A percentile compares a stretch with the other conserved stretches of the same genome.
phyloP scores from a whole-genome alignment of 495 filamentous ascomycete genomes.

The Astrothelium macrocarpum region DNA sequence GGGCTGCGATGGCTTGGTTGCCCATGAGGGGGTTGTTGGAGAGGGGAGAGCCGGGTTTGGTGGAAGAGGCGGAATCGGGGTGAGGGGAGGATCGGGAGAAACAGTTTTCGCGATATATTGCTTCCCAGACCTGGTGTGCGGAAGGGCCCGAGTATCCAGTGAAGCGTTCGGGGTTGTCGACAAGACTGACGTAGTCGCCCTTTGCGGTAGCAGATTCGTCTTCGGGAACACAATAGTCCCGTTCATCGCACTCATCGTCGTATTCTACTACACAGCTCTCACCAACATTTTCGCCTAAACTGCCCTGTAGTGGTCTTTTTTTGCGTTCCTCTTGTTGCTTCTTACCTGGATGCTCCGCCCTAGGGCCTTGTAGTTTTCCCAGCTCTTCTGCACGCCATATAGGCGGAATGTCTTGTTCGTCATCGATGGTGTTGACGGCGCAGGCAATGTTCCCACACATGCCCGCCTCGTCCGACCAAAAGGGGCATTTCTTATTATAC shows the following conservation, averaged over 20 bases:
- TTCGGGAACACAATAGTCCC: slow-evolving; percentile 94
- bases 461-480: slow-evolving; percentile 86
- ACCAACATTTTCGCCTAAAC: slow-evolving; percentile 74
- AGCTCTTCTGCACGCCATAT: slow-evolving; percentile 90
- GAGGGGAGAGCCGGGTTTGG: slow-evolving; percentile 20
- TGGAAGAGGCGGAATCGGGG: neutral
- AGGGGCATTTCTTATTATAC: slow-evolving; percentile 91
- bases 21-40: slow-evolving; percentile 16
- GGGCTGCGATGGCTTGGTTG: slow-evolving; percentile 52
- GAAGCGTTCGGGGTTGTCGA: slow-evolving; percentile 90
- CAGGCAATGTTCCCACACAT: slow-evolving; percentile 98
- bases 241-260: slow-evolving; percentile 94
- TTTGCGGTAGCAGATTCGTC: slow-evolving; percentile 79
- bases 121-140: slow-evolving; percentile 84
- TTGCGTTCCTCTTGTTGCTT: slow-evolving; percentile 55
- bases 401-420: slow-evolving; percentile 82
- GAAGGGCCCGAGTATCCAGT: slow-evolving; percentile 84
- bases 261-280: slow-evolving; percentile 96
- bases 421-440: slow-evolving; percentile 91
- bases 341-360: slow-evolving; percentile 74
- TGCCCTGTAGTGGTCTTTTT: slow-evolving; percentile 65
- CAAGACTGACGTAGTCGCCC: slow-evolving; percentile 90
- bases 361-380: slow-evolving; percentile 85
- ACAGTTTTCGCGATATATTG: slow-evolving; percentile 95
- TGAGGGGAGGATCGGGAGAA: slow-evolving; percentile 57